Conservation (phyloP, 176 grass and related monocot species). For the Alloteropsis semialata region DNA sequence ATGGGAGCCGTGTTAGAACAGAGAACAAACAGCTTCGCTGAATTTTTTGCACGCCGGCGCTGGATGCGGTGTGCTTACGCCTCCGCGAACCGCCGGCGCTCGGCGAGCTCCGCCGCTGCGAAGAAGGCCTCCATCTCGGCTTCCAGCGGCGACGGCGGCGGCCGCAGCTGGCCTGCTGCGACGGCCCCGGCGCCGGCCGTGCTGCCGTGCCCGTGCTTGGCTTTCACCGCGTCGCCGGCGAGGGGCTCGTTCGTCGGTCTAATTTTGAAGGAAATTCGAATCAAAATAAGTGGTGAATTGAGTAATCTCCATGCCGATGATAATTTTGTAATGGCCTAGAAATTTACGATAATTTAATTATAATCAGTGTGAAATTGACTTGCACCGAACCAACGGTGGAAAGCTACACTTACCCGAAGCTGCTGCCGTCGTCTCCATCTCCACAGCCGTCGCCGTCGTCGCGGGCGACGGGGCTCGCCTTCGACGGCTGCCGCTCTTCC, state of each 20-base stretch:
- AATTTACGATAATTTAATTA: too few relatives aligned
- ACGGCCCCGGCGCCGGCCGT: background rate
- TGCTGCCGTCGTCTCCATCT: background rate
- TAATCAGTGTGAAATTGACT: too few relatives aligned
- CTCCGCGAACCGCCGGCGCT: slow-evolving; percentile 39
- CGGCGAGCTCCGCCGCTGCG: slow-evolving; percentile 40
- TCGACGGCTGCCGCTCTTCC: background rate
- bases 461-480: background rate
- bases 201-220: background rate
- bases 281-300: too few relatives aligned
- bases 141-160: background rate
- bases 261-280: background rate
- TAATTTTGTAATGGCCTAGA: too few relatives aligned
- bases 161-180: too few relatives aligned
- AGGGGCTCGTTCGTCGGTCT: background rate
- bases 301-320: too few relatives aligned
- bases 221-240: background rate
- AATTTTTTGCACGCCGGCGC: background rate
- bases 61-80: slow-evolving; percentile 1
- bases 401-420: background rate
- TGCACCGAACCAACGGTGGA: background rate
- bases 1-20: background rate
- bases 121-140: slow-evolving; percentile 68
- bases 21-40: background rate
- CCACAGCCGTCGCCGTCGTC: background rate